Evolutionary conservation across 768 basidiomycete species (phyloP), one percentile per base, ranked within the genome.

Genomic region (Lepiota venenata): DNA sequence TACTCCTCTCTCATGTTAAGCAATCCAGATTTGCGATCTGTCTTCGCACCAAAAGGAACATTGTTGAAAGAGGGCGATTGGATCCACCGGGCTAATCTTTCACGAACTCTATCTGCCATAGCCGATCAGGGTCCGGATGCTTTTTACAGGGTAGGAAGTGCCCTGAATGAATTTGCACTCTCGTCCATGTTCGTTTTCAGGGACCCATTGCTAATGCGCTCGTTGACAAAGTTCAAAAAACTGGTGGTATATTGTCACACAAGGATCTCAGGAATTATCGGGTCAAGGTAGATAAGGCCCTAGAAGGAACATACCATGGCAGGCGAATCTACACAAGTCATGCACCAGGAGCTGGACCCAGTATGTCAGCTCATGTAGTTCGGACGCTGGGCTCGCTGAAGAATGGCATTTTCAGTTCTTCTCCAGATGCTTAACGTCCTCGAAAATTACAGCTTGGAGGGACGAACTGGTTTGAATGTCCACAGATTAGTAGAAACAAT

Each of bases 351-450:
- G 88, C 88, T 10, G 95, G 96, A 4, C 87, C 91, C 46, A 76
- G 79, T 80, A 59, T 52, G 71, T 65, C 20, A 4, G 36, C 27
- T 51, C 37, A n/a, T 21, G 45, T 22, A 11, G 2, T 39, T 4
- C 41, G 16, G 36, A 35, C 16, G 12, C 5, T n/a, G 20, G 20
- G 18, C 27, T 25, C 4, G 16, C 36, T n/a, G 22, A 55, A 43
- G 21, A 57, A 40, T 44, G 14, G 11, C 41, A 3, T 4, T 15
- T 27, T 43, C 45, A 76, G 91, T 90, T n/a, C 72, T 98, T 39
- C 71, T 97, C 38, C 88, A 93, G 64, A 88, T 98, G 79, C 73
- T 98, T n/a, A 97, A 98, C 64, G 66, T 94, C 16, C 71, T 96
- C 43, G 94, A 97, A 64, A 76, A 79, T n/a, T 98, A 81, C 63